Conservation (phyloP, 2,329 filamentous ascomycete species). For the Rutstroemia sp. region DNA sequence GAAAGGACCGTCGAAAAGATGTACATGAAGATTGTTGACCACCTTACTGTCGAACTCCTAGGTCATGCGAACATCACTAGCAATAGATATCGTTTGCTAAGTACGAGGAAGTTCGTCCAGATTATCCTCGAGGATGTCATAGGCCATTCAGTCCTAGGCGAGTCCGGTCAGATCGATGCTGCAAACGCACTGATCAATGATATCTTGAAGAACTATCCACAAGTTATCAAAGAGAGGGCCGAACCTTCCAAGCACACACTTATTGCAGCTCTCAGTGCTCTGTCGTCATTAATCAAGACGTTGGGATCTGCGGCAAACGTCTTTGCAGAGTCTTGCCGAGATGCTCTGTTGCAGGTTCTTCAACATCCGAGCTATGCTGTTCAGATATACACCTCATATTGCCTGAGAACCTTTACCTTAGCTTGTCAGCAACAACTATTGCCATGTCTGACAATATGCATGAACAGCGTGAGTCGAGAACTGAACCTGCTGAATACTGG, state of each 20-base stretch:
- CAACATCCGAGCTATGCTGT: constrained; percentile 96
- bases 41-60: constrained; percentile 73
- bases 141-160: constrained; percentile 73
- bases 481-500: constrained; percentile 68
- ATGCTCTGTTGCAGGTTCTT: constrained; percentile 80
- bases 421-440: constrained; percentile 89
- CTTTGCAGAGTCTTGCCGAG: constrained; percentile 77
- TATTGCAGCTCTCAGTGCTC: constrained; percentile 68
- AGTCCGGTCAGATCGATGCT: constrained; percentile 79
- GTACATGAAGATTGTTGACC: constrained; percentile 74
- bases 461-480: constrained; percentile 90
- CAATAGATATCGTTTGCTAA: constrained; percentile 81
- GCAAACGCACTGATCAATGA: constrained; percentile 78
- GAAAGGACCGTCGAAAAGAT: constrained; percentile 76
- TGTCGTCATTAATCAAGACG: constrained; percentile 69
- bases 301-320: constrained; percentile 75
- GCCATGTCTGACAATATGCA: constrained; percentile 86
- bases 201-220: constrained; percentile 89
- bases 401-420: constrained; percentile 78
- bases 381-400: constrained; percentile 81
- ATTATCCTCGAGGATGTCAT: constrained; percentile 79
- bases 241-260: constrained; percentile 86
- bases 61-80: constrained; percentile 67
- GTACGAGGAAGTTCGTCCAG: constrained; percentile 77
- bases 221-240: constrained; percentile 75